phyloP scores from a whole-genome alignment of 257 asterid genomes.

The Knoxia roxburghii region DNA sequence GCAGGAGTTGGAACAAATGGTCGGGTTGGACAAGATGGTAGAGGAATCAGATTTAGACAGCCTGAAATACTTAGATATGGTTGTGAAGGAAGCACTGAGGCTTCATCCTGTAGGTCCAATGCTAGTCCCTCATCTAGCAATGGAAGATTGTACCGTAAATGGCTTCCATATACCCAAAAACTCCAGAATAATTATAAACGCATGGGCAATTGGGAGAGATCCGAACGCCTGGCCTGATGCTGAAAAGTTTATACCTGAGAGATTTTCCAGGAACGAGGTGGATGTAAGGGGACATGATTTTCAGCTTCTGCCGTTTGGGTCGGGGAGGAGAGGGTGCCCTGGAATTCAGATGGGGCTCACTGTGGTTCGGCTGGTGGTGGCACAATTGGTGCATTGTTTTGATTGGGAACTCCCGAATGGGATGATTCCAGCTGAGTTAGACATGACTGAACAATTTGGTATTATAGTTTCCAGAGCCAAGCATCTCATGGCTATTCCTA shows the following conservation, averaged over 20 bases:
- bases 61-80: conserved; percentile 39
- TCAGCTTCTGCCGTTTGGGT: conserved; percentile 47
- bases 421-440: conserved; percentile 3
- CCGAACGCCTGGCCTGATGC: conserved; percentile 42
- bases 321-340: conserved; percentile 52
- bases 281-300: conserved; percentile 47
- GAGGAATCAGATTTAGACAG: conserved; percentile 48
- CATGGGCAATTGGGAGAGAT: conserved; percentile 41
- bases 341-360: conserved; percentile 48
- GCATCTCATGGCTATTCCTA: neutral
- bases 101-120: conserved; percentile 52
- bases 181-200: conserved; percentile 37
- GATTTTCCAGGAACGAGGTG: conserved; percentile 33
- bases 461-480: conserved; percentile 4
- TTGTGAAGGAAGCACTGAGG: conserved; percentile 43
- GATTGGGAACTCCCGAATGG: conserved; percentile 47
- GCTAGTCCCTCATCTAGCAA: conserved; percentile 40
- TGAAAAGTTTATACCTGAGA: conserved; percentile 45
- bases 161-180: conserved; percentile 40
- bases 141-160: conserved; percentile 30
- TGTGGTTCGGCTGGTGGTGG: conserved; percentile 36
- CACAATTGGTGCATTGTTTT: conserved; percentile 57
- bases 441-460: conserved; percentile 5
- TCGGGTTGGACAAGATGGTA: conserved; percentile 43
- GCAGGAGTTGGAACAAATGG: conserved; percentile 36